Evolutionary conservation across 2,329 filamentous ascomycete genomes (phyloP), one percentile per base, ranked within the genome.

Genomic region (Byssoonygena ceratinophila): DNA sequence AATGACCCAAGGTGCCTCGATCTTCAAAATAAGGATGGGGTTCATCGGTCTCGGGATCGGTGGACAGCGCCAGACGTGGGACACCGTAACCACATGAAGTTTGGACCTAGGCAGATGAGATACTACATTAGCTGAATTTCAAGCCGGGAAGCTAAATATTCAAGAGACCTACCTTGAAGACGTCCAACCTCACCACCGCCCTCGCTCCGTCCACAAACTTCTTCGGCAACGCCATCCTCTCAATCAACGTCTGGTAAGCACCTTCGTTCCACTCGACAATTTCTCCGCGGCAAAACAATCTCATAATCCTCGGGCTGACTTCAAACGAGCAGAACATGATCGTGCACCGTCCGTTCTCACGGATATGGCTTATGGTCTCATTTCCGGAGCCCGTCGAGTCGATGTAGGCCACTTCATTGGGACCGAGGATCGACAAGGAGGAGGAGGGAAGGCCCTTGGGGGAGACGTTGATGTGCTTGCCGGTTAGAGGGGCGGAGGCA

Each of bases 311-410:
- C 14, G 83, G 82, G 0, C 70, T 63, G 3, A 70, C 59, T 1
- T 76, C 78, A 57, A 84, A 85, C 20, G 78, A 81, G 64, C 78
- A 83, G 68, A 89, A 87, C 76, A 88, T 82, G 62, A 90, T 69
- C 4, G 84, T 87, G 16, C 85, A 76, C 14, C 86, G 78, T 27
- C 82, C 83, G 60, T 90, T 90, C 62, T 91, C 85, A 63, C 87
- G 82, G 9, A 87, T 68, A 61, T 90, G 85, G 3, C 80, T 75
- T 55, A 90, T 83, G 2, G 85, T 90, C 70, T 91, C 86, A 61
- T 76, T 82, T 22, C 85, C 85, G 29, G 82, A 85, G 27, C 85
- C 86, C 1, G 82, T 87, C 55, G 82, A 78, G 63, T 90, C 85
- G 52, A 88, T 74, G 63, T 89, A 90, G 23, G 80, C 82, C 53